phyloP scores from a whole-genome alignment of 164 flowering plant genomes.

The Macadamia tetraphylla region DNA sequence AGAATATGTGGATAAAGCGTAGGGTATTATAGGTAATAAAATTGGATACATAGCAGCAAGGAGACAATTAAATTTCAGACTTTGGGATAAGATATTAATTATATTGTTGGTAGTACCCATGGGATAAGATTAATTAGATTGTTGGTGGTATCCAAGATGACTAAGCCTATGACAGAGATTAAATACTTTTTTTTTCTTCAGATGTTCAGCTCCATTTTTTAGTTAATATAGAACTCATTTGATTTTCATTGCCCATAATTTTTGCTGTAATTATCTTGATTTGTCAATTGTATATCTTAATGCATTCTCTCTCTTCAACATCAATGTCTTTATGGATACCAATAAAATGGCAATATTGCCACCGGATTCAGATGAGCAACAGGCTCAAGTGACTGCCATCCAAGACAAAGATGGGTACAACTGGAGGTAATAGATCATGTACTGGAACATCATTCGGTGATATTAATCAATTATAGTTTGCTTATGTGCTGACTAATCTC shows the following conservation, averaged over 20 bases:
- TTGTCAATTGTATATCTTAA: not conserved
- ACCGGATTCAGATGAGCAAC: slow-evolving; percentile 88
- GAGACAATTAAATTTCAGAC: too few species aligned
- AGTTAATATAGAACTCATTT: not conserved
- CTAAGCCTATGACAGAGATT: too few species aligned
- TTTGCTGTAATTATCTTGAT: not conserved
- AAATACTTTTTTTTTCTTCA: too few species aligned
- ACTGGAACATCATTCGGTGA: not conserved
- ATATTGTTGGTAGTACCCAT: too few species aligned
- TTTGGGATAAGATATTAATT: too few species aligned
- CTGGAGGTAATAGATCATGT: slow-evolving; percentile 67
- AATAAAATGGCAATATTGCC: slow-evolving; percentile 53
- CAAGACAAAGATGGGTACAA: slow-evolving; percentile 86
- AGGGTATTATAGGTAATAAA: too few species aligned
- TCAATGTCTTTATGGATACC: slow-evolving; percentile 37
- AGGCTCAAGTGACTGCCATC: slow-evolving; percentile 62
- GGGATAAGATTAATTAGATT: too few species aligned
- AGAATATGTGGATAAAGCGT: too few species aligned
- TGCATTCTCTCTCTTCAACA: not conserved
- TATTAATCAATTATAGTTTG: not conserved
- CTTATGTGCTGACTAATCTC: not conserved
- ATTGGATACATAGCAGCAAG: too few species aligned
- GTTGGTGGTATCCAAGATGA: too few species aligned
- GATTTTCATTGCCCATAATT: not conserved
- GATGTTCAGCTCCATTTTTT: not conserved